Conservation (phyloP, 805 yeast genomes). For the Myxozyma neotropica region DNA sequence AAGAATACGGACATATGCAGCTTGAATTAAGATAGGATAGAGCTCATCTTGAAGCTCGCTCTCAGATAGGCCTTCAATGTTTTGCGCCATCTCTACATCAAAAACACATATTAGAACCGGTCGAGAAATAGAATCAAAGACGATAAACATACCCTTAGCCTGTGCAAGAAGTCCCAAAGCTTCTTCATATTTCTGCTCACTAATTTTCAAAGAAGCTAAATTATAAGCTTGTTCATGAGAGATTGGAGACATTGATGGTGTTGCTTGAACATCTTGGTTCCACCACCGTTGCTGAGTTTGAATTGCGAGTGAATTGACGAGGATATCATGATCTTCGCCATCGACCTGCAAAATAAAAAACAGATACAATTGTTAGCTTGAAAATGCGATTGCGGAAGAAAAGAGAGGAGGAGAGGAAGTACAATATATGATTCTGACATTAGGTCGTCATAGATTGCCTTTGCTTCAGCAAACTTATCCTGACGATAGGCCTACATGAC, state of each 20-base stretch:
- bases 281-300: slow-evolving; percentile 50
- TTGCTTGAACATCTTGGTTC: neutral
- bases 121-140: slow-evolving; percentile 25
- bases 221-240: slow-evolving; percentile 66
- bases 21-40: slow-evolving; percentile 61
- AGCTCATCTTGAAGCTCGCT: slow-evolving; percentile 56
- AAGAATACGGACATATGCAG: slow-evolving; percentile 55
- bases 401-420: too few species aligned
- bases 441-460: slow-evolving; percentile 49
- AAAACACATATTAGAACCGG: neutral
- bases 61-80: slow-evolving; percentile 44
- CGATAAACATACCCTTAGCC: slow-evolving; percentile 51
- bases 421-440: slow-evolving; percentile 35
- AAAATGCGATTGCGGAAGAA: too few species aligned
- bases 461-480: slow-evolving; percentile 51
- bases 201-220: slow-evolving; percentile 54
- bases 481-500: slow-evolving; percentile 47
- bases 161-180: slow-evolving; percentile 51
- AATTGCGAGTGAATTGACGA: slow-evolving; percentile 65
- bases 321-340: slow-evolving; percentile 55
- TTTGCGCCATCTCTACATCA: slow-evolving; percentile 15
- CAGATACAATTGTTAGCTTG: too few species aligned
- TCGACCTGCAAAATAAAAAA: too few species aligned
- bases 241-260: slow-evolving; percentile 1
- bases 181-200: slow-evolving; percentile 45